Evolutionary conservation across 331 rosid genomes (phyloP).

Genomic region (Malus hybrid): DNA sequence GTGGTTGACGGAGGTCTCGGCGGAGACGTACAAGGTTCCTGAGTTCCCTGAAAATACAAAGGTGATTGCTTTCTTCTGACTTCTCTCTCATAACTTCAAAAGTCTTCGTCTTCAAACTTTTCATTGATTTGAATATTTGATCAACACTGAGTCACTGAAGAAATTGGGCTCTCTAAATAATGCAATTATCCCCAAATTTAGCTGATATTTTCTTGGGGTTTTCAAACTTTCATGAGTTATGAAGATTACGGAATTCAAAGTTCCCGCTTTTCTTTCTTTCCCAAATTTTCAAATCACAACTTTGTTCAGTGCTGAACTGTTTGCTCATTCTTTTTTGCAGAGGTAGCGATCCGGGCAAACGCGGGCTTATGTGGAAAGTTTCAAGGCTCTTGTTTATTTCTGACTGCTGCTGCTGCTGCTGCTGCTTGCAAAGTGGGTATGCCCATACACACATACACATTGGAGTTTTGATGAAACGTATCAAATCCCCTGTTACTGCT

Average conservation of each 20-base stretch:
- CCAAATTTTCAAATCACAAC: background rate
- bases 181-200: background rate
- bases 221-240: background rate
- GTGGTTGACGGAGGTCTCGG: slow-evolving; percentile 63
- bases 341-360: slow-evolving; percentile 26
- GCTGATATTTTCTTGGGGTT: background rate
- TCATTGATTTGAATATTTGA: background rate
- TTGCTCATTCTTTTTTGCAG: slow-evolving; percentile 25
- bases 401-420: slow-evolving; percentile 8
- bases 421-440: slow-evolving; percentile 11
- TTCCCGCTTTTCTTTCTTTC: background rate
- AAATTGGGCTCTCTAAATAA: background rate
- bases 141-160: background rate
- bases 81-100: background rate
- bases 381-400: slow-evolving; percentile 2
- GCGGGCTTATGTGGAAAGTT: slow-evolving; percentile 13
- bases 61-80: slow-evolving; percentile 28
- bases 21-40: slow-evolving; percentile 55
- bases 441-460: slow-evolving; percentile 3
- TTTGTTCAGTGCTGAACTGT: background rate
- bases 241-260: background rate
- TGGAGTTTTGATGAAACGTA: slow-evolving; percentile 15
- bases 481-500: slow-evolving; percentile 20
- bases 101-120: background rate
- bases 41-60: slow-evolving; percentile 52